Conservation (phyloP, 805 yeast species). For the Yarrowia sp. region DNA sequence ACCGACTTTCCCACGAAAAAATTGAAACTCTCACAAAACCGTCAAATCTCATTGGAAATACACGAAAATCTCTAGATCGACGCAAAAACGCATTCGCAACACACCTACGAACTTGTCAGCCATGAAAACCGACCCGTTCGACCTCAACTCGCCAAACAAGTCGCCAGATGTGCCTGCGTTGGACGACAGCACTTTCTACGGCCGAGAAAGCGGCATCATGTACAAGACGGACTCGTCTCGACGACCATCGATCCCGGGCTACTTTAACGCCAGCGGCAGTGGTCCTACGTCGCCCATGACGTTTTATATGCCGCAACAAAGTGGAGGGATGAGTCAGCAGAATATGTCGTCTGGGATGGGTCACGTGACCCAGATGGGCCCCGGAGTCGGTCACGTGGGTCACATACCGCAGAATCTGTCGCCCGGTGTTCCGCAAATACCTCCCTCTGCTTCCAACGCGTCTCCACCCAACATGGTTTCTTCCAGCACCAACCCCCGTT, state of each 20-base stretch:
- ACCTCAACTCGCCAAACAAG: conserved; percentile 20
- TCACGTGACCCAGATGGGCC: too few species aligned
- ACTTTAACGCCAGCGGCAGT: neutral
- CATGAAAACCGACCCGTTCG: conserved; percentile 19
- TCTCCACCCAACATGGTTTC: conserved; percentile 14
- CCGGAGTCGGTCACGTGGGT: too few species aligned
- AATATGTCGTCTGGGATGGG: neutral
- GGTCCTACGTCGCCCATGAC: conserved; percentile 11
- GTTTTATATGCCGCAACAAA: neutral
- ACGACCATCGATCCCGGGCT: conserved; percentile 38
- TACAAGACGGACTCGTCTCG: conserved; percentile 10
- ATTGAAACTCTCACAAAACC: too few species aligned
- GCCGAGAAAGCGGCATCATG: conserved; percentile 24
- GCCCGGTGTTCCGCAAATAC: too few species aligned
- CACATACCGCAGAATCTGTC: too few species aligned
- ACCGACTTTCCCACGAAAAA: too few species aligned
- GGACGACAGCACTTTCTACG: conserved; percentile 24
- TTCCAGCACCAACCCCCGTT: conserved; percentile 3
- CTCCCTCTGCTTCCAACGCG: too few species aligned
- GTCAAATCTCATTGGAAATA: too few species aligned
- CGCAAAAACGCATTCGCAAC: too few species aligned
- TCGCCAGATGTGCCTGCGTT: conserved; percentile 29
- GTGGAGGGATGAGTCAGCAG: neutral
- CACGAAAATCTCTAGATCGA: too few species aligned
- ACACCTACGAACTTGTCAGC: too few species aligned